Percentiles rank a stretch among this genome's conserved stretches.
phyloP scores from a whole-genome alignment of 148 eudicot genomes.

The Cornus florida region DNA sequence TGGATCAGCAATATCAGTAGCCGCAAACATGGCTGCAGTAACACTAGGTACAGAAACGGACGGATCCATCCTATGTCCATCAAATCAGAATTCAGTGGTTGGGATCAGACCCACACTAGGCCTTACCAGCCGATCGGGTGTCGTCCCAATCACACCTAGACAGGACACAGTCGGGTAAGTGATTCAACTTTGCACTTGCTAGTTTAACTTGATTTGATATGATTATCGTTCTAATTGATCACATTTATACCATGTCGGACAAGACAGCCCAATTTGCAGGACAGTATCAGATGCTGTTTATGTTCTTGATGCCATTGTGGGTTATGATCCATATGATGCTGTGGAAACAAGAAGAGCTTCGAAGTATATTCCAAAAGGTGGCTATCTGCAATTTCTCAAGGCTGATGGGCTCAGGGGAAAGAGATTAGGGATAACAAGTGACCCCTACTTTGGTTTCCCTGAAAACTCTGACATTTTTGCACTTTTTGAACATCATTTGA shows the following conservation, averaged over 20 bases:
- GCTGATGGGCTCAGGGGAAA: slow-evolving; percentile 44
- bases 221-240: no score
- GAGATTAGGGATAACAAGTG: slow-evolving; percentile 43
- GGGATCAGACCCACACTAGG: slow-evolving; percentile 54
- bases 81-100: slow-evolving; percentile 39
- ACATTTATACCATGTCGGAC: neutral
- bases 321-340: slow-evolving; percentile 36
- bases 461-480: neutral
- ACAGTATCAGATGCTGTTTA: slow-evolving; percentile 52
- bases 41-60: slow-evolving; percentile 59
- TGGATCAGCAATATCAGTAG: slow-evolving; percentile 61
- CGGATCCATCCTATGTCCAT: slow-evolving; percentile 50
- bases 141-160: slow-evolving; percentile 38
- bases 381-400: slow-evolving; percentile 46
- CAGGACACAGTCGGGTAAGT: slow-evolving; percentile 50
- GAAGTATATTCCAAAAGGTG: slow-evolving; percentile 38
- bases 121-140: slow-evolving; percentile 51
- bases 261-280: slow-evolving; percentile 40
- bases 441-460: slow-evolving; percentile 22
- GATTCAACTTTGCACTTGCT: no score
- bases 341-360: slow-evolving; percentile 33
- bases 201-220: no score
- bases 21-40: slow-evolving; percentile 54
- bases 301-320: slow-evolving; percentile 42
- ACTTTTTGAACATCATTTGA: slow-evolving; percentile 30